Evolutionary conservation across 2,329 filamentous ascomycete species (phyloP).

Genomic region (Helotiales sp.): DNA sequence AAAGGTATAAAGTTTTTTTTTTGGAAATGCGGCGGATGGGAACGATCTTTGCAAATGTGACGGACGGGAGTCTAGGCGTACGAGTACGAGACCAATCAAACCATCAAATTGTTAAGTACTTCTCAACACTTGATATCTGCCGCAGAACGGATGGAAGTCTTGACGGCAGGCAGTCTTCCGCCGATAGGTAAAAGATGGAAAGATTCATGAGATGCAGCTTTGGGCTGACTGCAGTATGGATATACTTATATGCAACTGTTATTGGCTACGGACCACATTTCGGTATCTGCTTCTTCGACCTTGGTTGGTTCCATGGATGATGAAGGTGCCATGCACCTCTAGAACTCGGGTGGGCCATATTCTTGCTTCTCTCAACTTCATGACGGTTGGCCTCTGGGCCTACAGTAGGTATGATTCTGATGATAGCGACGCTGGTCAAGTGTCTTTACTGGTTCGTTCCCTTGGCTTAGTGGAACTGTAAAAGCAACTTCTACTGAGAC

Average conservation of each 20-base stretch:
- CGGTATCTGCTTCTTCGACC: background rate
- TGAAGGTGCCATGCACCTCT: background rate
- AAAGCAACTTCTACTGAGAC: background rate
- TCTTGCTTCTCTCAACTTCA: constrained; percentile 1
- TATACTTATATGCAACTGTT: background rate
- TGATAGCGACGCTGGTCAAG: background rate
- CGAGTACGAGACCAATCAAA: background rate
- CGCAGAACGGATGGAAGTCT: background rate
- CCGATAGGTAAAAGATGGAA: background rate
- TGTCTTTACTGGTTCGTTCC: background rate
- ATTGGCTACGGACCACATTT: background rate
- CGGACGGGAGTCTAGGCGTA: background rate
- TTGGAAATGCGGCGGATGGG: background rate
- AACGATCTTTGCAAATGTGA: background rate
- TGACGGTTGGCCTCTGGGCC: background rate
- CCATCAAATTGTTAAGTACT: background rate
- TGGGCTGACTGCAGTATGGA: constrained; percentile 6
- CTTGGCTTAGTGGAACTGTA: background rate
- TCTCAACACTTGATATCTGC: background rate
- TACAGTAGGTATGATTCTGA: background rate
- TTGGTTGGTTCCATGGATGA: background rate
- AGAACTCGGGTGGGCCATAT: background rate
- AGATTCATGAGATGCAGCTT: constrained; percentile 7
- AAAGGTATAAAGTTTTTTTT: background rate
- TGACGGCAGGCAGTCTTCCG: constrained; percentile 7